Evolutionary conservation across 2,329 filamentous ascomycete genomes (phyloP), one percentile per base, ranked within the genome.

Genomic region (Colletotrichum sp.): DNA sequence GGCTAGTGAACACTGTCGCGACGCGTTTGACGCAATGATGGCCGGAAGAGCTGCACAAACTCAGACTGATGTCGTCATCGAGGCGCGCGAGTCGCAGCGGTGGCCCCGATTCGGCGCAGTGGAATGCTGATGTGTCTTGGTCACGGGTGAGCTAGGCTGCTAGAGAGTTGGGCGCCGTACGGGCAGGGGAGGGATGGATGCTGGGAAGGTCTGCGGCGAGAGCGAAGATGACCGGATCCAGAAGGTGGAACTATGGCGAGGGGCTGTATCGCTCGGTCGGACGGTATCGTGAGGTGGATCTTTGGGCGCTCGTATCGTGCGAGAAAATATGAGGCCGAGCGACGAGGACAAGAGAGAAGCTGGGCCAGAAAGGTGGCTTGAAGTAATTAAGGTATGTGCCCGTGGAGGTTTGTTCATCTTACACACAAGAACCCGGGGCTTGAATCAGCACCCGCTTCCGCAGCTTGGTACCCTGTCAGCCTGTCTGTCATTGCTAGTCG

Each of bases 61-160:
- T 75, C 44, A 73, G 69, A 75, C 70, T 64, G 68, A 73, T 75
- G 73, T 73, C 73, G 70, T 75, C 70, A 75, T 75, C 39, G 39
- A 32, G 32, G 28, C 39, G 62, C 62, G 26, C 63, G 39, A 59
- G 62, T 72, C 55, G 73, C 57, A 64, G 59, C 30, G 64, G 64
- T 59, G 70, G 55, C 59, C 64, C 59, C 59, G 34, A 69, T 59
- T 75, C 16, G 73, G 70, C 15, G 32, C 63, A 62, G 57, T 68
- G 44, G 63, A 75, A 75, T 75, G 72, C 22, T 67, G 72, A 65
- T 52, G 67, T 64, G 55, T 60, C 60, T 66, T 28, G 72, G 44
- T 26, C 28, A 28, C n/a, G 32, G 32, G 60, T 15, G 28, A 64
- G 60, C 22, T 30, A 64, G 13, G 15, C 60, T 24, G 16, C 44